Percentiles rank a stretch among this genome's conserved stretches.
Evolutionary conservation across 2,329 filamentous ascomycete species (phyloP).

Genomic region (Alternaria tenuissima): DNA sequence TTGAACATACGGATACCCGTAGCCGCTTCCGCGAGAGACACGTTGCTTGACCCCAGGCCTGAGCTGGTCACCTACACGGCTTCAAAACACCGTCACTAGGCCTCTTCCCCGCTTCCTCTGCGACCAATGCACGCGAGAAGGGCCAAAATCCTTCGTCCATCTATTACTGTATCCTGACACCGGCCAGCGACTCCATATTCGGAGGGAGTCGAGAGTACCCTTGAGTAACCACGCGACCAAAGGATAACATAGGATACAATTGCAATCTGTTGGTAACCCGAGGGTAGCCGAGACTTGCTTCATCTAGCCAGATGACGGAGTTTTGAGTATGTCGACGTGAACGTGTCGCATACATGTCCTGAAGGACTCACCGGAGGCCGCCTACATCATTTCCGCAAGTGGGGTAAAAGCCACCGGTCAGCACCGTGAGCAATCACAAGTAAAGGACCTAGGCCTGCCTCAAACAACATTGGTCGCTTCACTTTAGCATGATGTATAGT

Average conservation of each 20-base stretch:
- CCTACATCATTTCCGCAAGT: not conserved
- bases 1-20: not conserved
- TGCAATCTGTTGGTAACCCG: not conserved
- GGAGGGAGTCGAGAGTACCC: not conserved
- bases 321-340: not conserved
- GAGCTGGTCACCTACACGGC: not conserved
- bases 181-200: not conserved
- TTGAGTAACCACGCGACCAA: constrained; percentile 6
- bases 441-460: not conserved
- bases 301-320: not conserved
- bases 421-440: not conserved
- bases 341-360: not conserved
- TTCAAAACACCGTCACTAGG: not conserved
- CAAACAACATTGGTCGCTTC: not conserved
- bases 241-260: not conserved
- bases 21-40: not conserved
- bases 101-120: not conserved
- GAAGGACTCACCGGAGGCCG: constrained; percentile 3
- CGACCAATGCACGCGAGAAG: not conserved
- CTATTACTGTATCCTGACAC: not conserved
- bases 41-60: not conserved
- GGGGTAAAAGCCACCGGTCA: constrained; percentile 6
- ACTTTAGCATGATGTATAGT: not conserved
- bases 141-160: not conserved
- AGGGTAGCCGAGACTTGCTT: not conserved